Evolutionary conservation across 352 stramenopile species (phyloP).

Genomic region (Phytophthora cactorum): DNA sequence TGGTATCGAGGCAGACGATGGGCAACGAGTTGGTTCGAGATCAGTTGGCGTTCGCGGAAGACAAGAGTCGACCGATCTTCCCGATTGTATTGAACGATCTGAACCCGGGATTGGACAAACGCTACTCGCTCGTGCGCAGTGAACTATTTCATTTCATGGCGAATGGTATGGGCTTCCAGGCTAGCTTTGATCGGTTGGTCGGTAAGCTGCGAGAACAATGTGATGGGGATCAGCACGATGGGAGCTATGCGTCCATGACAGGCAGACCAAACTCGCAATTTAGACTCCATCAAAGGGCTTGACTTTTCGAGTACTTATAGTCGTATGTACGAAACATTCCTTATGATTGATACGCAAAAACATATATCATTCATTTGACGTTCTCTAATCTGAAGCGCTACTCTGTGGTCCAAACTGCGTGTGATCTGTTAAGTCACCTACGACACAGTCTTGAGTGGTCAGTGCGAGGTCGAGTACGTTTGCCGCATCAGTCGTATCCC

Average conservation of each 20-base stretch:
- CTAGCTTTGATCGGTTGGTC: constrained; percentile 43
- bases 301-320: background rate
- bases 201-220: constrained; percentile 5
- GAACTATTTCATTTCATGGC: constrained; percentile 78
- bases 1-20: constrained; percentile 69
- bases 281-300: constrained; percentile 22
- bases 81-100: constrained; percentile 71
- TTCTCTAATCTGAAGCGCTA: too few relatives aligned
- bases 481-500: background rate
- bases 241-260: constrained; percentile 9
- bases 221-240: constrained; percentile 3
- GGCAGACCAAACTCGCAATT: constrained; percentile 14
- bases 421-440: background rate
- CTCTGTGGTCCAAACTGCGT: background rate
- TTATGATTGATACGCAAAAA: too few relatives aligned
- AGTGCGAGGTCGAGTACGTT: background rate
- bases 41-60: constrained; percentile 77
- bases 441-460: background rate
- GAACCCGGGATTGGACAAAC: constrained; percentile 65
- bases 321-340: too few relatives aligned
- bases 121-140: constrained; percentile 71
- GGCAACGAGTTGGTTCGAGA: constrained; percentile 70
- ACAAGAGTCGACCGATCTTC: constrained; percentile 77
- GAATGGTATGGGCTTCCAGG: constrained; percentile 52
- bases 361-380: too few relatives aligned